Evolutionary conservation across 2,329 filamentous ascomycete genomes (phyloP), one percentile per base, ranked within the genome.

Genomic region (Fusarium sp.): DNA sequence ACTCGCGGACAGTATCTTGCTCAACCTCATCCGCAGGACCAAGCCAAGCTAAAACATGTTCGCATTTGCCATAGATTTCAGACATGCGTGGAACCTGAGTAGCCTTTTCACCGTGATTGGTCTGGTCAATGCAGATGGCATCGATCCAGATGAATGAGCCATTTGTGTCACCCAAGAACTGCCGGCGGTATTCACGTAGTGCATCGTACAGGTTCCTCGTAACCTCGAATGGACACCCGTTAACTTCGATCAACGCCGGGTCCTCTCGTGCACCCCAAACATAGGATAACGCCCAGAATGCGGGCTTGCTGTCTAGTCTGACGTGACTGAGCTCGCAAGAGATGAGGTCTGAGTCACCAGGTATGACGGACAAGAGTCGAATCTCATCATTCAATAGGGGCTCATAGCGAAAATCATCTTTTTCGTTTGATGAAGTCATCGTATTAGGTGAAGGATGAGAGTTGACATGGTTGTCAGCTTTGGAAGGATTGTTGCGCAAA

Each of bases 61-160:
- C 50, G 20, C 62, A 73, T 56, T 14, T 56, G 0, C 70, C 70
- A n/a, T 73, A 73, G 5, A 73, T 73, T 5, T 70, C 58, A 3
- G 71, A 70, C 66, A 73, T 73, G 7, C 54, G 66, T 9, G 62
- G 71, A 11, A 73, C 70, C 6, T 73, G 62, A 0, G 71, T 20
- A 1, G 70, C 66, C 7, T 73, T 71, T 5, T 73, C 71, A 0
- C 10, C 7, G 1, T 67, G 58, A 9, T 73, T 60, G 7, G 42
- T 63, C 20, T 73, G 70, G 1, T 73, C 70, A 34, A 67, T 73
- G 5, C 66, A 72, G 10, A 73, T 64, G 2, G 71, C 70, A 20
- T 73, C 71, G 0, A 64, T 56, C 70, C 66, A 73, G 0, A 70
- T 5, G 18, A 54, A 14, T 13, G 20, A 57, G 47, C 18, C 10